phyloP scores from a whole-genome alignment of 163 green algal species.

The Chlamydomonas reinhardtii region DNA sequence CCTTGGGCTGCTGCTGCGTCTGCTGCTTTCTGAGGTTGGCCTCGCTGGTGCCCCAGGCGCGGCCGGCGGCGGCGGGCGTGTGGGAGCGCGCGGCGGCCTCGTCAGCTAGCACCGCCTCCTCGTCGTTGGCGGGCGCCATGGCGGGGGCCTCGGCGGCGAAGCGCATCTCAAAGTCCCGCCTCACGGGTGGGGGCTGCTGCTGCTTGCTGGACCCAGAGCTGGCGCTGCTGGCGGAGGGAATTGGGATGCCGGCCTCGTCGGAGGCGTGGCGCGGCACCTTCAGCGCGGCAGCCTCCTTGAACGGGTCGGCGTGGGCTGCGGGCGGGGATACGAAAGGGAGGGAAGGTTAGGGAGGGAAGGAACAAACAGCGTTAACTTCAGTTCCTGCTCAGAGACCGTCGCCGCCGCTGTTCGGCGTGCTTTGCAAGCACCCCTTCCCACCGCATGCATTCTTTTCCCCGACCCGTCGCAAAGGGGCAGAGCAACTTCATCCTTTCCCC shows the following conservation, averaged over 20 bases:
- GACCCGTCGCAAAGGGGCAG: too few relatives aligned
- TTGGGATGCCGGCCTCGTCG: slow-evolving; percentile 10
- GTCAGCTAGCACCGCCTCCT: neutral
- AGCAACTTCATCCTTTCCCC: too few relatives aligned
- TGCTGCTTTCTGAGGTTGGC: neutral
- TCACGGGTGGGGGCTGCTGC: neutral
- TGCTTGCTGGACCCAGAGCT: neutral
- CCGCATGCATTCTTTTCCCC: too few relatives aligned
- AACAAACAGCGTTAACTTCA: too few relatives aligned
- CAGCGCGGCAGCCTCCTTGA: too few relatives aligned
- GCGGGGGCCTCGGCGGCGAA: neutral
- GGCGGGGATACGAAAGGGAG: neutral
- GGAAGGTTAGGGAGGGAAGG: too few relatives aligned
- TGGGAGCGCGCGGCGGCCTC: neutral
- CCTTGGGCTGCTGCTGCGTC: neutral
- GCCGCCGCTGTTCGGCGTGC: too few relatives aligned
- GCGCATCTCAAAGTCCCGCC: slow-evolving; percentile 18
- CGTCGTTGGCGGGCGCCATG: neutral
- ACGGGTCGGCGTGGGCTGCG: neutral
- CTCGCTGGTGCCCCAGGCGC: neutral
- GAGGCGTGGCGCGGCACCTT: neutral
- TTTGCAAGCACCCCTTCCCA: too few relatives aligned
- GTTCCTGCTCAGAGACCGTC: too few relatives aligned
- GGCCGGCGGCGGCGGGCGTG: too few relatives aligned
- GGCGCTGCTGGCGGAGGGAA: neutral